Percentiles rank a stretch among this genome's conserved stretches.
phyloP scores from a whole-genome alignment of 140 eudicot genomes.

The Ambrosia hybrid region DNA sequence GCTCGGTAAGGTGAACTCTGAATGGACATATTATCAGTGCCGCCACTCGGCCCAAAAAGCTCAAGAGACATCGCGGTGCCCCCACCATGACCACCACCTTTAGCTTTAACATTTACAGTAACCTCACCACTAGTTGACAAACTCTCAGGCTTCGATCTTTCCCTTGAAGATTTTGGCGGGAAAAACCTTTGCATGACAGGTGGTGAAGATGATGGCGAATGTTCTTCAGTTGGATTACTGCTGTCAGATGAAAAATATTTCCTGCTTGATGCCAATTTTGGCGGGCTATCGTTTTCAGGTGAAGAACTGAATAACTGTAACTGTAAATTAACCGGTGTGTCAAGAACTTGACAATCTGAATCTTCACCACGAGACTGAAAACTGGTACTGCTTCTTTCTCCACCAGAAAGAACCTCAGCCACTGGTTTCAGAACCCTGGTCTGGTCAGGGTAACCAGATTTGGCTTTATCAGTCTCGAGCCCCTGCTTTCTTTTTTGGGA shows the following conservation, averaged over 20 bases:
- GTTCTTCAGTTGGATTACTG: slow-evolving; percentile 74
- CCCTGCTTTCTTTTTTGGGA: slow-evolving; percentile 44
- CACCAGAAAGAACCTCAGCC: slow-evolving; percentile 49
- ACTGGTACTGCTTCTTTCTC: slow-evolving; percentile 73
- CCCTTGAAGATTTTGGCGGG: slow-evolving; percentile 58
- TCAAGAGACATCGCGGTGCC: slow-evolving; percentile 51
- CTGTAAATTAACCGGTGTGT: slow-evolving; percentile 46
- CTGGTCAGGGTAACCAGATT: too few relatives aligned
- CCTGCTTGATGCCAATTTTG: slow-evolving; percentile 49
- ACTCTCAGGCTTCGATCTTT: slow-evolving; percentile 50
- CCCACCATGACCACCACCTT: slow-evolving; percentile 33
- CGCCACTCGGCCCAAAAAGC: slow-evolving; percentile 57
- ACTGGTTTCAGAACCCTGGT: slow-evolving; percentile 30
- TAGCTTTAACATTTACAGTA: slow-evolving; percentile 46
- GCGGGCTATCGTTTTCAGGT: slow-evolving; percentile 68
- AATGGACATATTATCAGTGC: slow-evolving; percentile 45
- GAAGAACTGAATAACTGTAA: slow-evolving; percentile 83
- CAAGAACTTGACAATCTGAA: slow-evolving; percentile 64
- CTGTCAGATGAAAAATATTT: slow-evolving; percentile 86
- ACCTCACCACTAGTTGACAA: slow-evolving; percentile 48
- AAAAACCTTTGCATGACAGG: slow-evolving; percentile 72
- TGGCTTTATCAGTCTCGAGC: slow-evolving; percentile 48
- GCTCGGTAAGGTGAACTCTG: slow-evolving; percentile 72
- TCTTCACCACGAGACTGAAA: slow-evolving; percentile 77
- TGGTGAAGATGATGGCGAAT: slow-evolving; percentile 82